Conservation (phyloP, 495 filamentous ascomycete genomes). For the Podospora appendiculata region DNA sequence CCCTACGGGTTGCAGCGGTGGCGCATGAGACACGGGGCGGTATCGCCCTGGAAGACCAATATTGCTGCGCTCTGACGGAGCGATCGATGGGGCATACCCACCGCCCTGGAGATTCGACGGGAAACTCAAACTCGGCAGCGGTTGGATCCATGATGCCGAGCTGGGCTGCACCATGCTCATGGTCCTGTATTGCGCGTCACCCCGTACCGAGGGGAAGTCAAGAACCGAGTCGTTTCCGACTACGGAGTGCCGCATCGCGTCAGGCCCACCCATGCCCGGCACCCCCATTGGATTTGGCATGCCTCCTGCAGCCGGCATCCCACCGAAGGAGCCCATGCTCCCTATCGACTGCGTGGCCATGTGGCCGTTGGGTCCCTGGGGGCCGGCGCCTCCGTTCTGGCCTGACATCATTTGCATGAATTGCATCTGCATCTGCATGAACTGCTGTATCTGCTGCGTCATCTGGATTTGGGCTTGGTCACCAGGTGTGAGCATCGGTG, state of each 20-base stretch:
- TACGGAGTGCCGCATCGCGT: constrained; percentile 38
- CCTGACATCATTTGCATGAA: constrained; percentile 74
- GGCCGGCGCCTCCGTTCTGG: constrained; percentile 23
- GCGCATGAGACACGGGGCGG: constrained; percentile 68
- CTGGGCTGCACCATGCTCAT: constrained; percentile 79
- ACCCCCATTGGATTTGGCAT: constrained; percentile 5
- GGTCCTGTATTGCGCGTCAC: constrained; percentile 43
- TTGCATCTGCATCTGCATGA: constrained; percentile 93
- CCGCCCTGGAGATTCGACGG: constrained; percentile 36
- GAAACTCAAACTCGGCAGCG: constrained; percentile 27
- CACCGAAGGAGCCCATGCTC: constrained; percentile 13
- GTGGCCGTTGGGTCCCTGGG: constrained; percentile 24
- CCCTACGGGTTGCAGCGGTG: constrained; percentile 16
- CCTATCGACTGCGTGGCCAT: constrained; percentile 26
- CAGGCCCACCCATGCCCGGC: constrained; percentile 16
- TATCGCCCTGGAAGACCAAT: constrained; percentile 87
- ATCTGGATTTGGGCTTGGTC: constrained; percentile 79
- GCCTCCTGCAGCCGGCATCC: constrained; percentile 8
- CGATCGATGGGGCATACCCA: constrained; percentile 60
- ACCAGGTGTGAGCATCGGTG: constrained; percentile 46
- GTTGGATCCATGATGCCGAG: constrained; percentile 43
- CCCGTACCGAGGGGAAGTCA: constrained; percentile 27
- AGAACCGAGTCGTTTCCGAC: constrained; percentile 30
- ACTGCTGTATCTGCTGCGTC: constrained; percentile 78
- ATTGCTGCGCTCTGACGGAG: constrained; percentile 90